Conservation (phyloP, 2,329 filamentous ascomycete species). For the Aspergillus quadrilineatus region DNA sequence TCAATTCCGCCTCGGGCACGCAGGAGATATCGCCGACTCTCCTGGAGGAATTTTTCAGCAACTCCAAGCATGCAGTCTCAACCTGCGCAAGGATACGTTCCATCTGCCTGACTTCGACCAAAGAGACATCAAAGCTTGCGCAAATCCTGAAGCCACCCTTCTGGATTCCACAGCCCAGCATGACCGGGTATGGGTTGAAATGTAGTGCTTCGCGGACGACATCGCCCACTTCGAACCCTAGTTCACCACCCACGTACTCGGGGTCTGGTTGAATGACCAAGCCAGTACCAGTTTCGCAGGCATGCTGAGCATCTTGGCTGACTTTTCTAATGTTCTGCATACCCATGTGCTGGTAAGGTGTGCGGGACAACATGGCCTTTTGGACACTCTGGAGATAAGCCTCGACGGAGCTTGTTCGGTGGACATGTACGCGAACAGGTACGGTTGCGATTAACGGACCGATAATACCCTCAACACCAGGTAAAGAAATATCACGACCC, state of each 20-base stretch:
- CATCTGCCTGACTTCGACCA: constrained; percentile 40
- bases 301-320: constrained; percentile 39
- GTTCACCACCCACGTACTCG: constrained; percentile 36
- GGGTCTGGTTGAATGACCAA: constrained; percentile 43
- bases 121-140: constrained; percentile 44
- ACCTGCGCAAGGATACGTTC: constrained; percentile 39
- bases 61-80: constrained; percentile 30
- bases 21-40: constrained; percentile 38
- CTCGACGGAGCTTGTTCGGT: constrained; percentile 27
- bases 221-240: constrained; percentile 39
- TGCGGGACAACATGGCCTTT: constrained; percentile 36
- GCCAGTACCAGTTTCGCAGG: constrained; percentile 37
- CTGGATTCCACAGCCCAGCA: constrained; percentile 48
- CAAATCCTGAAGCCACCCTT: constrained; percentile 46
- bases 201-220: constrained; percentile 38
- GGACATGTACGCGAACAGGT: constrained; percentile 46
- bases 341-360: constrained; percentile 51
- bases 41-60: constrained; percentile 27
- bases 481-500: constrained; percentile 47
- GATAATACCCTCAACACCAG: constrained; percentile 49
- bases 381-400: constrained; percentile 33
- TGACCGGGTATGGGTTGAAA: constrained; percentile 52
- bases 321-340: constrained; percentile 50
- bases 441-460: constrained; percentile 52
- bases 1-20: constrained; percentile 38